These are phyloP conservation scores for Ganoderma sp. DNA, from an alignment of 1,284 basidiomycete genomes.

Conservation along the genomic window DNA sequence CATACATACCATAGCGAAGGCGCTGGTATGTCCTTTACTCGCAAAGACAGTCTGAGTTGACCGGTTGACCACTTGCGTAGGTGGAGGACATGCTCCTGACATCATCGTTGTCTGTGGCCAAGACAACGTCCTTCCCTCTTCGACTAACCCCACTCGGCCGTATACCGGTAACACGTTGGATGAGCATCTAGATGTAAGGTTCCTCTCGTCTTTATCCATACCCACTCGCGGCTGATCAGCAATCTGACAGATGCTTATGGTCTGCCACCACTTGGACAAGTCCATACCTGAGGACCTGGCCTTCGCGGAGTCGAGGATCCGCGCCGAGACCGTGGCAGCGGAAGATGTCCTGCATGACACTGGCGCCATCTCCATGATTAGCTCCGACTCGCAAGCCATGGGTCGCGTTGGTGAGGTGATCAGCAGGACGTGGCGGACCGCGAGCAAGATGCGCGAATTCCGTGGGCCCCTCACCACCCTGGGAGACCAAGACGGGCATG, in stretches of 20 bases:
- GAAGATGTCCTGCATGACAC: constrained; percentile 96
- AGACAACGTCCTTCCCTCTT: constrained; percentile 93
- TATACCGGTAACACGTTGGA: constrained; percentile 93
- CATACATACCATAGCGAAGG: constrained; percentile 99
- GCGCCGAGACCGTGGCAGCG: constrained; percentile 95
- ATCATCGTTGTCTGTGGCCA: constrained; percentile 95
- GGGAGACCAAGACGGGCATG: constrained; percentile 71
- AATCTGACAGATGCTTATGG: constrained; percentile 89
- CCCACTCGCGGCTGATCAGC: constrained; percentile 12
- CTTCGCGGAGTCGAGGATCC: constrained; percentile 97
- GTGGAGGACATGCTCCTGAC: constrained; percentile 97
- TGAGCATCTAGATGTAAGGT: constrained; percentile 91
- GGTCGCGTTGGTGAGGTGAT: constrained; percentile 96
- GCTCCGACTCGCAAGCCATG: constrained; percentile 97
- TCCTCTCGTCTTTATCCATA: constrained; percentile 10
- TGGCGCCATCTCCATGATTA: constrained; percentile 97
- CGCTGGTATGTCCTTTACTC: constrained; percentile 62
- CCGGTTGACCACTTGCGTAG: constrained; percentile 43
- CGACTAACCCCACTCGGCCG: constrained; percentile 96
- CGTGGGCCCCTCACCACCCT: constrained; percentile 70
- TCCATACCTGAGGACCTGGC: constrained; percentile 93
- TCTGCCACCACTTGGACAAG: constrained; percentile 90
- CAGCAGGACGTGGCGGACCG: constrained; percentile 94
- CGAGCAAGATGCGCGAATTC: constrained; percentile 90
- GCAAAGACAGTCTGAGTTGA: background rate